Conservation (phyloP, 768 basidiomycete species). For the Cystoderma amianthinum region DNA sequence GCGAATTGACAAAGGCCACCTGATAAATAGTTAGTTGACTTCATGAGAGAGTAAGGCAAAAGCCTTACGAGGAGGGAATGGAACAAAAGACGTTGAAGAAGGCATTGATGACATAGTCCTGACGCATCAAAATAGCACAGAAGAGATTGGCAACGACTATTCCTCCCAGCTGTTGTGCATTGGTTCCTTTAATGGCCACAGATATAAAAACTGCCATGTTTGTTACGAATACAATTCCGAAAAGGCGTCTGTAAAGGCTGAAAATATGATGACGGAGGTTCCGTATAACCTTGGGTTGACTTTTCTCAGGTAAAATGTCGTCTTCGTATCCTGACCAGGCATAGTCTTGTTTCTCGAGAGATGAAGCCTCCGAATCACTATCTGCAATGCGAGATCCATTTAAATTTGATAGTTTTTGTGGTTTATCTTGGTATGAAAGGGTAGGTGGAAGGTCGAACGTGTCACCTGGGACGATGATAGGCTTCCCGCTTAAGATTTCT, state of each 20-base stretch:
- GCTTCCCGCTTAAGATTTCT: background rate
- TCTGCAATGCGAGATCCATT: constrained; percentile 12
- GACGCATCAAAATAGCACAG: constrained; percentile 39
- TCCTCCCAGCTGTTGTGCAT: constrained; percentile 27
- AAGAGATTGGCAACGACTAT: constrained; percentile 43
- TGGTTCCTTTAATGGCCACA: constrained; percentile 23
- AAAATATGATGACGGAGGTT: constrained; percentile 51
- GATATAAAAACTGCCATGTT: constrained; percentile 49
- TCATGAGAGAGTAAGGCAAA: background rate
- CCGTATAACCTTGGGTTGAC: constrained; percentile 35
- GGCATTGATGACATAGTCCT: constrained; percentile 53
- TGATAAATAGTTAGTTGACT: constrained; percentile 12
- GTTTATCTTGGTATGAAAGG: background rate
- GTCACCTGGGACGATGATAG: background rate
- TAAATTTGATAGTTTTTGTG: background rate
- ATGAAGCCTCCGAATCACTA: constrained; percentile 16
- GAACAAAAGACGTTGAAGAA: constrained; percentile 48
- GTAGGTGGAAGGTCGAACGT: background rate
- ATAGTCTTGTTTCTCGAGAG: constrained; percentile 25
- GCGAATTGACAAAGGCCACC: constrained; percentile 50
- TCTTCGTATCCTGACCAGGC: constrained; percentile 50
- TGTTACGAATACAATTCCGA: constrained; percentile 48
- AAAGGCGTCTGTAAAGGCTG: constrained; percentile 51
- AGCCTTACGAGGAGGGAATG: constrained; percentile 41
- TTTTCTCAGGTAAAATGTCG: constrained; percentile 43